phyloP scores from a whole-genome alignment of 1,284 basidiomycete genomes.

The Cutaneotrichosporon sp. region DNA sequence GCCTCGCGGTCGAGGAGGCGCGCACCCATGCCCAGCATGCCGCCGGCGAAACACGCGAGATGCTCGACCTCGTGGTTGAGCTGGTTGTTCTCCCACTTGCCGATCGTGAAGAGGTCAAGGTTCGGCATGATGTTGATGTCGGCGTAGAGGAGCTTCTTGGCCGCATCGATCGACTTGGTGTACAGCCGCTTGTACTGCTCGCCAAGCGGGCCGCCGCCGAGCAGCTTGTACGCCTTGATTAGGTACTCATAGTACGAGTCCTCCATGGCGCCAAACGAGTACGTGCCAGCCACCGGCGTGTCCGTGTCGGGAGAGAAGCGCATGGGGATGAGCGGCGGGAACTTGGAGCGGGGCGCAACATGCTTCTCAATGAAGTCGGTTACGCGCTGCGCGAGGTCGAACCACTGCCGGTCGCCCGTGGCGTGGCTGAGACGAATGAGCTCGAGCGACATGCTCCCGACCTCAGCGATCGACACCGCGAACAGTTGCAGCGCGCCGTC shows the following conservation, averaged over 20 bases:
- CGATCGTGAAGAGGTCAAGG: constrained; percentile 50
- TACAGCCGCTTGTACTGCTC: constrained; percentile 58
- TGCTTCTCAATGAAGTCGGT: constrained; percentile 57
- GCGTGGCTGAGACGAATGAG: constrained; percentile 58
- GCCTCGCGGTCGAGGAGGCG: constrained; percentile 53
- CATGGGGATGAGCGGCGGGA: constrained; percentile 47
- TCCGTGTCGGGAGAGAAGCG: constrained; percentile 41
- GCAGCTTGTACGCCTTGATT: constrained; percentile 58
- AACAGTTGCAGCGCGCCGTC: constrained; percentile 26
- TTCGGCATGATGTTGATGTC: constrained; percentile 54
- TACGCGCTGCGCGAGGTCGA: constrained; percentile 57
- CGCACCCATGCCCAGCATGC: constrained; percentile 60
- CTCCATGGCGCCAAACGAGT: constrained; percentile 56
- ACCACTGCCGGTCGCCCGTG: constrained; percentile 59
- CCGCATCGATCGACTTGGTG: constrained; percentile 54
- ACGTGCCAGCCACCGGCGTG: constrained; percentile 32
- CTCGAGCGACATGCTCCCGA: constrained; percentile 59
- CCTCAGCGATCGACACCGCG: constrained; percentile 49
- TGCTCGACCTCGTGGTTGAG: constrained; percentile 44
- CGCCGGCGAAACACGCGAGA: constrained; percentile 59
- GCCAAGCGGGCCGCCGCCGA: constrained; percentile 49
- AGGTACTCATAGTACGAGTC: constrained; percentile 61
- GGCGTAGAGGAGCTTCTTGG: constrained; percentile 52
- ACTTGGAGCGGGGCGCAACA: constrained; percentile 43
- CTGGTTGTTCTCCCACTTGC: constrained; percentile 37